Evolutionary conservation across 2,329 filamentous ascomycete species (phyloP).

Genomic region (Colletotrichum sp.): DNA sequence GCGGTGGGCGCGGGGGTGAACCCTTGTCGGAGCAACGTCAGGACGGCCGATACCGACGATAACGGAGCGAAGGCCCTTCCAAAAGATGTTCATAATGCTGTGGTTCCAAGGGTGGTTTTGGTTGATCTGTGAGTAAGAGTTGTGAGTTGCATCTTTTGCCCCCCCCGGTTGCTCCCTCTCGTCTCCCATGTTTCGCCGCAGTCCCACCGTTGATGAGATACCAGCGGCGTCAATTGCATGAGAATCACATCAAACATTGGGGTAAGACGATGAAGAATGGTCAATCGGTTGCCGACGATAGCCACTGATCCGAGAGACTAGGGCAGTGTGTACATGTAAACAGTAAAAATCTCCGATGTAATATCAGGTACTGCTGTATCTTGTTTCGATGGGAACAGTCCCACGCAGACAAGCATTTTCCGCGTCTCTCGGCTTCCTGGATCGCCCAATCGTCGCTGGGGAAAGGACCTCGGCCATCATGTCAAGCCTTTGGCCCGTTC

Average conservation of each 20-base stretch:
- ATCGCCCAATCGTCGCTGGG: neutral
- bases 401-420: neutral
- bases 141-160: neutral
- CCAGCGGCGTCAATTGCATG: neutral
- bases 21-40: constrained; percentile 4
- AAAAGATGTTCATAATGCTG: neutral
- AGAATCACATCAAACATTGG: constrained; percentile 19
- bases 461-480: neutral
- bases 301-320: constrained; percentile 1
- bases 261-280: constrained; percentile 1
- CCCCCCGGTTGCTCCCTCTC: neutral
- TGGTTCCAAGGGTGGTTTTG: neutral
- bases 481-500: neutral
- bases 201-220: neutral
- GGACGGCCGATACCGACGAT: constrained; percentile 13
- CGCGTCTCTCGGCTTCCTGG: neutral
- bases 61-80: neutral
- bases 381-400: neutral
- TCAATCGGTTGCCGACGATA: neutral
- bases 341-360: neutral
- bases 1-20: constrained; percentile 2
- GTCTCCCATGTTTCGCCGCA: neutral
- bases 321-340: neutral
- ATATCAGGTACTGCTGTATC: neutral
- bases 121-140: neutral